Base-by-base conservation (phyloP, 257 asterid species). In the Sherardia arvensis region DNA sequence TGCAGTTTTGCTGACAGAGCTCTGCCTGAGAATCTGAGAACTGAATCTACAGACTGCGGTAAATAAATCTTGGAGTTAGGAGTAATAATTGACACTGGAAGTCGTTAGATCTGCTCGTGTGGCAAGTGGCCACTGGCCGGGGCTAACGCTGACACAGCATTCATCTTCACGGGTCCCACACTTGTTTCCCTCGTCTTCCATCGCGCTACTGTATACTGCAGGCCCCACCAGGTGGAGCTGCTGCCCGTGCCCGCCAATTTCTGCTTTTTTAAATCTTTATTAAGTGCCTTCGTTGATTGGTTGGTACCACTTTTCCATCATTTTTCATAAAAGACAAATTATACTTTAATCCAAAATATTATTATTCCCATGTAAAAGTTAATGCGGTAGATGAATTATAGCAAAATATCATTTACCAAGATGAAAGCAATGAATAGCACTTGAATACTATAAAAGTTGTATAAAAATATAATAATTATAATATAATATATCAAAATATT, bases 91-190 rank as follows among this genome's bases (percentile, higher is more conserved):
- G 38, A 53, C n/a, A n/a, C 56, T 32, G 17, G 8, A 28, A 57
- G 68, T 48, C 23, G 59, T 58, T 71, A 32, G 71, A 73, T 78
- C 73, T 74, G 75, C 66, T 62, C 70, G 77, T 78, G 79, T 61
- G 71, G 79, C 62, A 45, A 77, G 15, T 58, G 68, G 79, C 62
- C 34, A 77, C 11, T 58, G 68, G 64, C 53, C 11, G 53, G 48
- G 30, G n/a, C n/a, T 22, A 12, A 5, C n/a, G 66, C 63, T 66
- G 63, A 63, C 60, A 27, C 61, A 11, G 66, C 66, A n/a, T 54
- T 34, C 65, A 69, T 53, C 58, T 33, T 68, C 53, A 0, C 0
- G 49, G 32, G 62, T 15, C 36, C 49, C 36, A 20, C 65, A 8
- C 7, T 8, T 26, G 21, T 66, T 68, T 69, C 76, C 57, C 59